Conservation (phyloP, 352 stramenopile species). For the Halophytophthora batemanensis region DNA sequence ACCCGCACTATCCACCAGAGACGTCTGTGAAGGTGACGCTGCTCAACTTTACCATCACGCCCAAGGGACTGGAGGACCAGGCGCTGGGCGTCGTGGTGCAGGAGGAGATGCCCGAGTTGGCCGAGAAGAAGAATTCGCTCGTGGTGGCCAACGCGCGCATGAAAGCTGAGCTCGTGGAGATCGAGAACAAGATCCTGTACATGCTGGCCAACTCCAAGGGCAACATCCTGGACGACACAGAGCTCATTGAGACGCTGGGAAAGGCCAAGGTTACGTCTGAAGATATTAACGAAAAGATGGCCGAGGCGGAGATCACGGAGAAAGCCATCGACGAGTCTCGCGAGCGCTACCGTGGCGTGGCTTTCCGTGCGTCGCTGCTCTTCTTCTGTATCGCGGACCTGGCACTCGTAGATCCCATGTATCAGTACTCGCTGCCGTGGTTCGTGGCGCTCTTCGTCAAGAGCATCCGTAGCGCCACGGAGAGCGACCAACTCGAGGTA, state of each 20-base stretch:
- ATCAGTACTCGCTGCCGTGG: slow-evolving; percentile 94
- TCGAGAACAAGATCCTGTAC: slow-evolving; percentile 93
- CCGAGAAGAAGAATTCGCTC: slow-evolving; percentile 93
- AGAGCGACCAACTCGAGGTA: slow-evolving; percentile 83
- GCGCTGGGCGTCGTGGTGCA: slow-evolving; percentile 90
- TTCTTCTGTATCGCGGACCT: slow-evolving; percentile 94
- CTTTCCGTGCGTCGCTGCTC: slow-evolving; percentile 86
- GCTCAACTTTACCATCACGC: slow-evolving; percentile 93
- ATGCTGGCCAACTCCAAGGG: slow-evolving; percentile 92
- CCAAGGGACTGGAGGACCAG: slow-evolving; percentile 89
- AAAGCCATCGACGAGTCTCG: slow-evolving; percentile 89
- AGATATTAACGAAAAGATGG: slow-evolving; percentile 93
- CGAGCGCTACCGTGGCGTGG: slow-evolving; percentile 87
- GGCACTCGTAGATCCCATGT: slow-evolving; percentile 91
- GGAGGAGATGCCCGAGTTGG: slow-evolving; percentile 92
- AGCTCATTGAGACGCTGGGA: slow-evolving; percentile 90
- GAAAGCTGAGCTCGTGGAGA: slow-evolving; percentile 91
- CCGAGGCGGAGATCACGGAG: slow-evolving; percentile 90
- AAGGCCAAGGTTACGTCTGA: slow-evolving; percentile 91
- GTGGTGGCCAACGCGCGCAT: slow-evolving; percentile 90
- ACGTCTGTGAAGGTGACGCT: slow-evolving; percentile 92
- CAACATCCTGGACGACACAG: slow-evolving; percentile 92
- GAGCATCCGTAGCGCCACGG: slow-evolving; percentile 78
- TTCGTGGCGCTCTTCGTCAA: slow-evolving; percentile 91
- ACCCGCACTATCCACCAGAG: slow-evolving; percentile 91